Base-by-base conservation (phyloP, 1,284 basidiomycete genomes). In the Pseudozyma flocculosa region DNA sequence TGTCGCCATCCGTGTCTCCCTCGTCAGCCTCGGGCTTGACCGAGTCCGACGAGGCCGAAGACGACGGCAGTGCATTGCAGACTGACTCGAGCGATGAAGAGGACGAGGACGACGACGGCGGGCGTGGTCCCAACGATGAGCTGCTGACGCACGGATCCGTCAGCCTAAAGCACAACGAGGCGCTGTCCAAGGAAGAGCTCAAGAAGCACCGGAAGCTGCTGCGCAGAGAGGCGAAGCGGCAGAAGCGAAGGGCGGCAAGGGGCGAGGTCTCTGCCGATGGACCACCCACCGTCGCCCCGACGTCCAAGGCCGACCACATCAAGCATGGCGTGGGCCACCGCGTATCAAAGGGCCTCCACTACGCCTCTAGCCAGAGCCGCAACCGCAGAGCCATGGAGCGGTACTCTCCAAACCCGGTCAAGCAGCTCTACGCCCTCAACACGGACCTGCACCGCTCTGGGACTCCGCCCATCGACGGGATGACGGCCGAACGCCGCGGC, bases 341-440 rank as follows among this genome's bases (percentile, higher is more conserved):
- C 13, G 63, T 73, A 26, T 59, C 59, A 4, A 57, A 61, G n/a
- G 63, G 67, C n/a, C 48, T 74, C 22, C 52, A 60, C 30, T 73
- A 73, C 40, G 71, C 61, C 13, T 50, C 61, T 9, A 70, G 61
- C 43, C 44, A 55, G 46, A 64, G 60, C 39, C 62, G 72, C 34
- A 72, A 68, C 41, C 70, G 67, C 11, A 57, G 72, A 19, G 72
- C 72, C 2, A 73, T 74, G 66, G 71, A 67, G 19, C 55, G 58
- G 17, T 74, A 67, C 51, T 71, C 72, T 38, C 72, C 72, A 1
- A 57, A 68, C 38, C 52, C 59, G 2, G 40, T 21, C n/a, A 18
- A 38, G 34, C 48, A 42, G 36, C 42, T 54, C 13, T 17, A 54
- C 4, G 37, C 58, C 44, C 57, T 61, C 40, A 55, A 49, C 2